Base-by-base conservation (phyloP, 2,329 filamentous ascomycete genomes). In the Epicoccum sorghinum region DNA sequence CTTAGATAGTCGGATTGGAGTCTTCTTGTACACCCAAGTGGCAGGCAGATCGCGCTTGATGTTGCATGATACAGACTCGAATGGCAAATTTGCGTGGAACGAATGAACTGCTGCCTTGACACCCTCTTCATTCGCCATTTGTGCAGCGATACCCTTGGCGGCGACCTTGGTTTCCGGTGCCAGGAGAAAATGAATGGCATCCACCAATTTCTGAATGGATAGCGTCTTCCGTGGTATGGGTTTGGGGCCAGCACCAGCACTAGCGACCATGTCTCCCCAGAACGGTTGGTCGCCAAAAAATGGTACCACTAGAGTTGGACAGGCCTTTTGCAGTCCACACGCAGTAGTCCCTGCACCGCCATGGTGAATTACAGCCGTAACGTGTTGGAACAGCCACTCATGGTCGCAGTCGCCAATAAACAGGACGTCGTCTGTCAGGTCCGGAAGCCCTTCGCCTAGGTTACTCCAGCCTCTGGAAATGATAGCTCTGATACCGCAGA, bases 311-410 rank as follows among this genome's bases (percentile, higher is more conserved):
- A 92, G 82, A 0, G 90, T 95, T 1, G 91, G 90, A 41, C 86
- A 87, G 18, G 89, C 90, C 2, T 86, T 84, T 14, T 87, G 83
- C 54, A 96, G 87, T 7, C 91, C 91, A 0, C 90, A 89, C 0
- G 91, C 90, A 0, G 90, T 92, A 2, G 91, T 96, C n/a, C 91
- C 91, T 3, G 91, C 91, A 51, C 91, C 91, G 13, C 91, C 91
- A 57, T 95, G 91, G 66, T 96, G 91, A 4, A 93, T 87, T 1
- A 96, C 90, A 36, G 85, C 87, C 0, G 89, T 87, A 2, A 95
- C 90, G 37, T 83, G 85, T 58, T 90, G 80, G 71, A 96, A 96
- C 0, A 96, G 77, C 91, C 91, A 96, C 73, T 95, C 91, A 60
- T 96, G 91, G 0, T 90, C 90, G 39, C 88, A 86, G 66, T 93